Percentiles rank a stretch among this genome's conserved stretches.
These are phyloP conservation scores for Neurospora hispaniola DNA, from an alignment of 495 filamentous ascomycete species.

Conservation along the genomic window DNA sequence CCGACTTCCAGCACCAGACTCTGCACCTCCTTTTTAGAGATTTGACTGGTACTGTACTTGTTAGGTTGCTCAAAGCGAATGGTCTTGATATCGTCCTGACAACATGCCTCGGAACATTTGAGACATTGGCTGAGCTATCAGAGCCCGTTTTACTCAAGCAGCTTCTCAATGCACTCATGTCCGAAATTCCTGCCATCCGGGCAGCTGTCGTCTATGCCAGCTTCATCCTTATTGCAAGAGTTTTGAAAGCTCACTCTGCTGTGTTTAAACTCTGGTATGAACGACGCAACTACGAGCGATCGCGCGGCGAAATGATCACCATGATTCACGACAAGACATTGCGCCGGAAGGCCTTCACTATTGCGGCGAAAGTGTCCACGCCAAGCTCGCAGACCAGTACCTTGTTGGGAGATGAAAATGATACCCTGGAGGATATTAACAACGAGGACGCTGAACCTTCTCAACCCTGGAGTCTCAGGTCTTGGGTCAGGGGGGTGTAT, in stretches of 20 bases:
- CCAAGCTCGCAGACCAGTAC: conserved; percentile 9
- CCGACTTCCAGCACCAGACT: conserved; percentile 63
- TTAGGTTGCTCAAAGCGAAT: conserved; percentile 60
- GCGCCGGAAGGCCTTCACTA: conserved; percentile 57
- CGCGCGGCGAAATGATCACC: conserved; percentile 75
- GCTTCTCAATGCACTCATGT: conserved; percentile 56
- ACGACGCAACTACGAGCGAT: conserved; percentile 62
- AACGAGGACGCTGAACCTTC: conserved; percentile 8
- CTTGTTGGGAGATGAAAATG: conserved; percentile 20
- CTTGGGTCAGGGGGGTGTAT: conserved; percentile 1
- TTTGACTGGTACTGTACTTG: conserved; percentile 59
- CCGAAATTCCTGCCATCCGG: conserved; percentile 33
- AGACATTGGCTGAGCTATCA: conserved; percentile 52
- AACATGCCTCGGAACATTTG: conserved; percentile 46
- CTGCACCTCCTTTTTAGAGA: conserved; percentile 64
- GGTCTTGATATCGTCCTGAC: conserved; percentile 64
- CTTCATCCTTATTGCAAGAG: conserved; percentile 46
- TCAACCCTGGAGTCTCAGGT: conserved; percentile 1
- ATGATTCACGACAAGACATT: conserved; percentile 82
- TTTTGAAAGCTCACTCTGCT: conserved; percentile 53
- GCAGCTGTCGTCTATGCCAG: conserved; percentile 57
- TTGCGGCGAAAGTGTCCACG: conserved; percentile 9
- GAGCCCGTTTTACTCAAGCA: conserved; percentile 61
- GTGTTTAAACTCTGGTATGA: conserved; percentile 67
- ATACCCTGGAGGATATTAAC: conserved; percentile 9